phyloP scores from a whole-genome alignment of 2,329 filamentous ascomycete species.

The Pseudogymnoascus verrucosus region DNA sequence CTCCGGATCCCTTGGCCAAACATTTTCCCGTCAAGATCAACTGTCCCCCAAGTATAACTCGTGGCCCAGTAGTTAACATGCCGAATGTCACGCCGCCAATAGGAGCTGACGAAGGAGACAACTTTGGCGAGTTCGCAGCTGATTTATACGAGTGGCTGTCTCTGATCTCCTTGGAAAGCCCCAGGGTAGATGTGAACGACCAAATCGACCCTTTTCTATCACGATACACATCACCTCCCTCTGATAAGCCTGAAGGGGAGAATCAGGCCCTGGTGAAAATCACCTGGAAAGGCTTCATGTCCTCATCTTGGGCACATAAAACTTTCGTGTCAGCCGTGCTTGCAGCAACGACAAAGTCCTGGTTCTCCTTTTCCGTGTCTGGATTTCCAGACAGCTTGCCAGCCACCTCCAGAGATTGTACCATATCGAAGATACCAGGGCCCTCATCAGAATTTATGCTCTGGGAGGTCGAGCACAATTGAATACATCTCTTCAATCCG shows the following conservation, averaged over 20 bases:
- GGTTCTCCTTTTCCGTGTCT: conserved; percentile 48
- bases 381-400: conserved; percentile 41
- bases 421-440: conserved; percentile 44
- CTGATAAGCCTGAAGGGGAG: conserved; percentile 8
- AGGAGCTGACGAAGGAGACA: conserved; percentile 33
- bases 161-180: conserved; percentile 56
- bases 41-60: conserved; percentile 24
- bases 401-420: conserved; percentile 41
- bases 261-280: conserved; percentile 40
- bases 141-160: conserved; percentile 70
- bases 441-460: conserved; percentile 47
- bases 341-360: conserved; percentile 37
- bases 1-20: conserved; percentile 41
- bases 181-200: conserved; percentile 51
- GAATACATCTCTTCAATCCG: conserved; percentile 37
- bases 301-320: conserved; percentile 43
- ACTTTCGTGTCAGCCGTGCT: conserved; percentile 39
- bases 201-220: conserved; percentile 60
- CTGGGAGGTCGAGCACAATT: conserved; percentile 43
- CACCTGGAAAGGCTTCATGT: conserved; percentile 52
- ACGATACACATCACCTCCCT: conserved; percentile 51
- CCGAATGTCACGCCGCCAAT: conserved; percentile 23
- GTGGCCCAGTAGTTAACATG: conserved; percentile 25
- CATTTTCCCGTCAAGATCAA: conserved; percentile 38
- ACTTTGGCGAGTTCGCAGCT: conserved; percentile 54